Conservation (phyloP, 2,329 filamentous ascomycete genomes). For the Ilyonectria destructans region DNA sequence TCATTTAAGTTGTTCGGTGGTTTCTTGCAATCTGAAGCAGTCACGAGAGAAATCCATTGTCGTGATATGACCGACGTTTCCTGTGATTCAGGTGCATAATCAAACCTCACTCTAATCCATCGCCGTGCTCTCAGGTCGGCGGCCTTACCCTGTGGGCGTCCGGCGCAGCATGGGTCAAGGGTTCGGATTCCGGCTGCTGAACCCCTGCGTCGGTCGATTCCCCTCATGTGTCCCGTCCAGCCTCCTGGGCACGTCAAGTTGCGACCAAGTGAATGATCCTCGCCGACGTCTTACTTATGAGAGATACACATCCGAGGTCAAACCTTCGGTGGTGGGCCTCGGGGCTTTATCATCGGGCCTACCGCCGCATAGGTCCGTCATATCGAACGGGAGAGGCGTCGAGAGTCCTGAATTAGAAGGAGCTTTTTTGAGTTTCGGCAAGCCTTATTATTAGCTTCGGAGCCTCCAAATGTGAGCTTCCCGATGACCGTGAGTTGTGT, state of each 20-base stretch:
- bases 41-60: background rate
- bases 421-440: too few relatives aligned
- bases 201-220: background rate
- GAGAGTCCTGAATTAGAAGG: too few relatives aligned
- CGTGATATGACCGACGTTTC: background rate
- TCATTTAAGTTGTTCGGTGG: background rate
- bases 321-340: too few relatives aligned
- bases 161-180: background rate
- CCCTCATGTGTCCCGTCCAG: background rate
- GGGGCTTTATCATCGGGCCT: too few relatives aligned
- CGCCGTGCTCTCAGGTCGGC: background rate
- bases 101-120: background rate
- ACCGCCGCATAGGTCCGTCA: too few relatives aligned
- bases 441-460: too few relatives aligned
- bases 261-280: background rate
- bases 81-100: conserved; percentile 1
- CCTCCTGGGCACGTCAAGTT: background rate
- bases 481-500: too few relatives aligned
- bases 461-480: too few relatives aligned
- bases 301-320: background rate
- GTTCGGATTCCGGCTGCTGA: background rate
- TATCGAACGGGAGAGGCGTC: too few relatives aligned
- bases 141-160: background rate
- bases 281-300: background rate
- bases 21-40: background rate